A percentile compares a stretch with the other conserved stretches of the same genome.
Conservation (phyloP, 208 protist genomes). For the Crithidia sp. region DNA sequence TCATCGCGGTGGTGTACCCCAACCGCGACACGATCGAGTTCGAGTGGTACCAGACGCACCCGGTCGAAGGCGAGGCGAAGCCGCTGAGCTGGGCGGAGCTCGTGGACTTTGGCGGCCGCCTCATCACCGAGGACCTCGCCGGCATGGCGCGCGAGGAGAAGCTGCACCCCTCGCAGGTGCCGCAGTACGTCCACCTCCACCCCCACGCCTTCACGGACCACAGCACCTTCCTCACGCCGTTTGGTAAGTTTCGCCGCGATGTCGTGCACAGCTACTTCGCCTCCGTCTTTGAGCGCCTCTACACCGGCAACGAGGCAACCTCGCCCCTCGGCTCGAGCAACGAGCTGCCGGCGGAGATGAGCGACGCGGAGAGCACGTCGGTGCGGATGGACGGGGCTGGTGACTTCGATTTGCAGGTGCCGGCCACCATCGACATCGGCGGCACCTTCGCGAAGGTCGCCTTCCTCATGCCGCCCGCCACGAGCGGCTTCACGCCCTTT, state of each 20-base stretch:
- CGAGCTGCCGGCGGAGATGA: conserved; percentile 25
- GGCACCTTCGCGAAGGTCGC: conserved; percentile 92
- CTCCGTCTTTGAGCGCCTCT: conserved; percentile 64
- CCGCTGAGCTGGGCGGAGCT: conserved; percentile 72
- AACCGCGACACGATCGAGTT: conserved; percentile 88
- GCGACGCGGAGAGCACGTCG: conserved; percentile 42
- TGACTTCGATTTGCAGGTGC: conserved; percentile 50
- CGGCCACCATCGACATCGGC: conserved; percentile 88
- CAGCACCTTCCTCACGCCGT: conserved; percentile 77
- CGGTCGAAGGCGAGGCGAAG: conserved; percentile 16
- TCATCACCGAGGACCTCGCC: conserved; percentile 70
- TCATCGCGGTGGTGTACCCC: conserved; percentile 85
- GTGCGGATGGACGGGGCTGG: conserved; percentile 5
- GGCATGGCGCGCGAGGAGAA: conserved; percentile 54
- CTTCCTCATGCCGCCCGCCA: conserved; percentile 73
- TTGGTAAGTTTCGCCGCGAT: conserved; percentile 64
- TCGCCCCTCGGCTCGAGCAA: conserved; percentile 18
- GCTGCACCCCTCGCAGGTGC: conserved; percentile 72
- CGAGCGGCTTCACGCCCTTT: conserved; percentile 18
- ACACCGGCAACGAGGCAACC: conserved; percentile 36
- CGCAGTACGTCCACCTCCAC: conserved; percentile 79
- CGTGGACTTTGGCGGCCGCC: conserved; percentile 52
- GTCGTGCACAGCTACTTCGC: conserved; percentile 76
- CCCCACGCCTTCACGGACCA: conserved; percentile 88
- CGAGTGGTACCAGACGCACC: conserved; percentile 66